A percentile compares a stretch with the other conserved stretches of the same genome.
These are phyloP conservation scores for Erythrophleum ivorense DNA, from an alignment of 331 rosid genomes.

Conservation along the genomic window DNA sequence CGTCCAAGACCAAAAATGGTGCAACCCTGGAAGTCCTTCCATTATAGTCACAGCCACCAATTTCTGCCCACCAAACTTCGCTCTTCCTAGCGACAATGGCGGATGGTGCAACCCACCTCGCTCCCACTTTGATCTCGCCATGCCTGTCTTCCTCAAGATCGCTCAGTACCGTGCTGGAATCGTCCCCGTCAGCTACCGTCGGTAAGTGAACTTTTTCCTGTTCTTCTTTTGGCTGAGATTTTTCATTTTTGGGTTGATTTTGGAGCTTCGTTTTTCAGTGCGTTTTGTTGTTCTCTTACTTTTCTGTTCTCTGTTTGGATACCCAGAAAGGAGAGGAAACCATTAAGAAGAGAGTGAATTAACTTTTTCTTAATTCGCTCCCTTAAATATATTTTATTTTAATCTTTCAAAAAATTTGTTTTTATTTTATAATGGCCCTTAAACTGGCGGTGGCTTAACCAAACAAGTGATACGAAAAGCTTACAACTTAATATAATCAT, in stretches of 20 bases:
- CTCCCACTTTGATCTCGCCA: constrained; percentile 82
- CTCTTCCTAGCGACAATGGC: constrained; percentile 74
- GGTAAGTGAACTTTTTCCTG: constrained; percentile 39
- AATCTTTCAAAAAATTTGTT: too few relatives aligned
- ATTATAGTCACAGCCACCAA: constrained; percentile 69
- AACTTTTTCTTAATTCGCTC: too few relatives aligned
- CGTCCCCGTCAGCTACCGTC: constrained; percentile 75
- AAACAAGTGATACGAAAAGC: too few relatives aligned
- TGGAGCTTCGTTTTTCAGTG: background rate
- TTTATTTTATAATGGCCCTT: too few relatives aligned
- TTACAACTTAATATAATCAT: background rate
- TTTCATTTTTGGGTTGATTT: background rate
- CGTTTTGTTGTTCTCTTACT: too few relatives aligned
- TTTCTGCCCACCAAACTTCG: constrained; percentile 82
- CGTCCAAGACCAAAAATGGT: constrained; percentile 60
- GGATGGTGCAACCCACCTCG: constrained; percentile 95
- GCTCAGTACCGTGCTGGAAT: constrained; percentile 84
- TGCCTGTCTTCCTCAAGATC: constrained; percentile 85
- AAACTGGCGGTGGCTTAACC: too few relatives aligned
- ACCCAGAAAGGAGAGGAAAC: background rate
- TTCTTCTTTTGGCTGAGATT: background rate
- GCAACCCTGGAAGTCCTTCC: constrained; percentile 71
- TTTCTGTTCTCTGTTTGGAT: background rate
- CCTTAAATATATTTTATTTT: too few relatives aligned
- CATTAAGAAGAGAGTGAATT: too few relatives aligned